Percentiles rank a stretch among this genome's conserved stretches.
These are phyloP conservation scores for Pichia nanzhaoensis DNA, from an alignment of 805 yeast species.

Conservation along the genomic window DNA sequence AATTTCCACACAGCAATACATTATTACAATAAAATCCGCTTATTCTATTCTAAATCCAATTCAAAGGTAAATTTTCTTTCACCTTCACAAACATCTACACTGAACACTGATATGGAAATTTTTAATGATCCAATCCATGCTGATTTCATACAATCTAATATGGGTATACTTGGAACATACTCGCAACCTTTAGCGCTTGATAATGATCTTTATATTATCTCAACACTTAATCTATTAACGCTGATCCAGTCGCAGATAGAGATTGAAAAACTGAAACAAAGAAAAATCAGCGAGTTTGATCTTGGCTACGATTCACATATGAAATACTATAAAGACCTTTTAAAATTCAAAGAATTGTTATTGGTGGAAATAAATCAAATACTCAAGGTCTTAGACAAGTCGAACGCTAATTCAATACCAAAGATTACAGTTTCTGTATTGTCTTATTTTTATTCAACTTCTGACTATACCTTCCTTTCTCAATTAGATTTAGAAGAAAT, in stretches of 20 bases:
- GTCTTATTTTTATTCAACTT: neutral
- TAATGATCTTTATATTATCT: slow-evolving; percentile 21
- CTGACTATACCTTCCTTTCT: neutral
- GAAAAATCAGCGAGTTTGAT: slow-evolving; percentile 20
- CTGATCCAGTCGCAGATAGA: slow-evolving; percentile 18
- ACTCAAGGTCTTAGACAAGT: neutral
- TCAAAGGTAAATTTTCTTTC: neutral
- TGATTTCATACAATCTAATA: slow-evolving; percentile 13
- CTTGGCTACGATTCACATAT: slow-evolving; percentile 15
- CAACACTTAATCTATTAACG: slow-evolving; percentile 23
- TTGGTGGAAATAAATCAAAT: neutral
- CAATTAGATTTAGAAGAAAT: neutral
- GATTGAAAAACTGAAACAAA: slow-evolving; percentile 12
- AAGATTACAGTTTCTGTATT: neutral
- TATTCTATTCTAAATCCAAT: neutral
- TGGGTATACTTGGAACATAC: slow-evolving; percentile 22
- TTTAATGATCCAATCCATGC: slow-evolving; percentile 3
- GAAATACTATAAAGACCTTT: slow-evolving; percentile 16
- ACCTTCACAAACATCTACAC: neutral
- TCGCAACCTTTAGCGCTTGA: slow-evolving; percentile 3
- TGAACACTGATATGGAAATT: neutral
- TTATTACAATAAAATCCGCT: slow-evolving; percentile 31
- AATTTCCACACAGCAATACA: slow-evolving; percentile 33
- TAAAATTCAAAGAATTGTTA: slow-evolving; percentile 17
- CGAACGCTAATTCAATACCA: neutral